A percentile compares a stretch with the other conserved stretches of the same genome.
These are phyloP conservation scores for Candolleomyces eurysporus DNA, from an alignment of 768 basidiomycete species.

Conservation along the genomic window DNA sequence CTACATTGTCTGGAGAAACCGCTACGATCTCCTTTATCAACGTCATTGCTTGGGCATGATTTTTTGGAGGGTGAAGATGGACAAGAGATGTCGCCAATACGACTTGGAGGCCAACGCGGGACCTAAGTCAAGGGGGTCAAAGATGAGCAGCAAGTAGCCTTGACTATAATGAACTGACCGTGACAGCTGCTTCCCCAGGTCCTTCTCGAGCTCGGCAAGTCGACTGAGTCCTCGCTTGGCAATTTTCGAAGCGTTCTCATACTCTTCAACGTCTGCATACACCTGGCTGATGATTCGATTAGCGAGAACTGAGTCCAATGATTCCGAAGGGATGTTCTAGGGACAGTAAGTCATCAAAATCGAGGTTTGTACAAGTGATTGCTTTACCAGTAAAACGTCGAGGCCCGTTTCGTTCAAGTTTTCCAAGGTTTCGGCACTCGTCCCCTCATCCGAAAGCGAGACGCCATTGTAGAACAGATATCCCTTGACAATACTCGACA, in stretches of 20 bases:
- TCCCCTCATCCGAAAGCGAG: conserved; percentile 34
- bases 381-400: conserved; percentile 58
- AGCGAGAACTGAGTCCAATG: conserved; percentile 61
- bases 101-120: conserved; percentile 65
- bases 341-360: not conserved
- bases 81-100: conserved; percentile 75
- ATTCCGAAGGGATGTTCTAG: conserved; percentile 53
- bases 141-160: not conserved
- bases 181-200: conserved; percentile 52
- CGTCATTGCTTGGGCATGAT: conserved; percentile 74
- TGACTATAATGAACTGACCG: conserved; percentile 29
- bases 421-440: not conserved
- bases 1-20: conserved; percentile 57
- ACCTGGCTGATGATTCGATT: conserved; percentile 64
- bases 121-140: conserved; percentile 38
- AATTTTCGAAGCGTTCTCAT: conserved; percentile 64
- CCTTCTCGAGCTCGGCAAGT: conserved; percentile 49
- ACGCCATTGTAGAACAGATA: conserved; percentile 66
- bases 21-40: conserved; percentile 73
- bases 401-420: conserved; percentile 34
- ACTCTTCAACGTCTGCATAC: conserved; percentile 70
- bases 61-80: conserved; percentile 85
- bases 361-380: conserved; percentile 1
- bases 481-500: conserved; percentile 58
- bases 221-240: conserved; percentile 70